These are phyloP conservation scores for Synchytrium microbalum DNA, from an alignment of 371 early-diverging fungal genomes.

Conservation along the genomic window DNA sequence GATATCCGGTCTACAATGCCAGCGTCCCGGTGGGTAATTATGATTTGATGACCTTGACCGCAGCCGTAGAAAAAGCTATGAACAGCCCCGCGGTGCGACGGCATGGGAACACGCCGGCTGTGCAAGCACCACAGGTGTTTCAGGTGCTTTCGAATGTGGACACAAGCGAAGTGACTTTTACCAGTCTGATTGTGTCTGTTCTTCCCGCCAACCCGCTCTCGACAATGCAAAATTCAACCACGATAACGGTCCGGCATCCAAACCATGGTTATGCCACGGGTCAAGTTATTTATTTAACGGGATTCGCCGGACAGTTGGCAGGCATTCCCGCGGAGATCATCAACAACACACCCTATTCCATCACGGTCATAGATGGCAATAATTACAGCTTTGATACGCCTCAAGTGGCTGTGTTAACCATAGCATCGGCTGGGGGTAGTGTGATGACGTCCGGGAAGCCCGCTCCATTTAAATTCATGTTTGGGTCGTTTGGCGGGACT, in stretches of 20 bases:
- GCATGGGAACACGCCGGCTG: neutral
- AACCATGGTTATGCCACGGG: neutral
- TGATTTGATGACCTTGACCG: neutral
- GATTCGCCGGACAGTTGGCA: neutral
- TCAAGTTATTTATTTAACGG: neutral
- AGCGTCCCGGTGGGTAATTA: neutral
- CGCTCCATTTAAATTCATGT: neutral
- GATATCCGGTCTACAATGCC: neutral
- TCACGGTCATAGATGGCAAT: neutral
- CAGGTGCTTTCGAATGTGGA: neutral
- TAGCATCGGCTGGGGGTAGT: neutral
- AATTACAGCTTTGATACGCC: neutral
- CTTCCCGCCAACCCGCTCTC: neutral
- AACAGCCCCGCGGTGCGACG: neutral
- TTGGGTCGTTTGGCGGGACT: neutral
- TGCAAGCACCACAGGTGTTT: neutral
- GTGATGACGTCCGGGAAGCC: neutral
- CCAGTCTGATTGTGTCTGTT: neutral
- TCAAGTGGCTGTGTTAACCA: neutral
- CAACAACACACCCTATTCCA: neutral
- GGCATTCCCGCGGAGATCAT: neutral
- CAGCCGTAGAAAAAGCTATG: neutral
- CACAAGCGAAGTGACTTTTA: conserved; percentile 1
- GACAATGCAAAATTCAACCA: neutral
- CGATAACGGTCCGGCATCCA: neutral